Conservation (phyloP, 2,329 filamentous ascomycete genomes). For the Aspergillus tubingensis region DNA sequence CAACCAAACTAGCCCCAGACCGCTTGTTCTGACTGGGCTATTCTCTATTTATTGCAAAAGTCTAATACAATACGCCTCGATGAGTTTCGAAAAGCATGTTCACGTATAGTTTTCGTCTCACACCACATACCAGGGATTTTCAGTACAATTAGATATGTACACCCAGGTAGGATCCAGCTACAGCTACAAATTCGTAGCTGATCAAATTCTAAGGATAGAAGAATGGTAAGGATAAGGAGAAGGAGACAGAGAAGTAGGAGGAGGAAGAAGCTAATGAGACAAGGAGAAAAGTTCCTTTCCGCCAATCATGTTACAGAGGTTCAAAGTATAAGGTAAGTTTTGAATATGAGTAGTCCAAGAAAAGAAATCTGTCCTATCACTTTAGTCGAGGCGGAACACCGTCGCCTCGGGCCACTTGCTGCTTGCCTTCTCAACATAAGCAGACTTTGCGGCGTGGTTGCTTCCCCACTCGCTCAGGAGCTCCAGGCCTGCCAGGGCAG, state of each 20-base stretch:
- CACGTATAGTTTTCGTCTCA: too few species aligned
- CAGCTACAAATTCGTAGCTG: too few species aligned
- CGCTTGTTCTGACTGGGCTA: too few species aligned
- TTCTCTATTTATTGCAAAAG: too few species aligned
- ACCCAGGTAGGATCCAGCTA: too few species aligned
- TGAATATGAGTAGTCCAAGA: neutral
- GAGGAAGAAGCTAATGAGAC: neutral
- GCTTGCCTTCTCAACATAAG: constrained; percentile 48
- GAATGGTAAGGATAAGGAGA: neutral
- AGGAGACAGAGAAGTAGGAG: too few species aligned
- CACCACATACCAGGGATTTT: too few species aligned
- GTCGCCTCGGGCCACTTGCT: constrained; percentile 46
- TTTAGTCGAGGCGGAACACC: constrained; percentile 34
- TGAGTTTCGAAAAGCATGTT: too few species aligned
- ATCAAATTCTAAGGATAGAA: too few species aligned
- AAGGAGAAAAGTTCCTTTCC: neutral
- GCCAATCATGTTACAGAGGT: neutral
- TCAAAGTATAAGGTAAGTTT: neutral
- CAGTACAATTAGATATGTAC: too few species aligned
- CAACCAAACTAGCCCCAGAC: too few species aligned
- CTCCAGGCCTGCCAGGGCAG: constrained; percentile 58
- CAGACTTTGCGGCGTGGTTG: constrained; percentile 49
- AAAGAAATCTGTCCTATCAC: neutral
- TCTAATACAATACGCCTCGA: too few species aligned
- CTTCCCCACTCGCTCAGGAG: constrained; percentile 56